Evolutionary conservation across 1,284 basidiomycete species (phyloP).

Genomic region (Singerocomus rubriflavus): DNA sequence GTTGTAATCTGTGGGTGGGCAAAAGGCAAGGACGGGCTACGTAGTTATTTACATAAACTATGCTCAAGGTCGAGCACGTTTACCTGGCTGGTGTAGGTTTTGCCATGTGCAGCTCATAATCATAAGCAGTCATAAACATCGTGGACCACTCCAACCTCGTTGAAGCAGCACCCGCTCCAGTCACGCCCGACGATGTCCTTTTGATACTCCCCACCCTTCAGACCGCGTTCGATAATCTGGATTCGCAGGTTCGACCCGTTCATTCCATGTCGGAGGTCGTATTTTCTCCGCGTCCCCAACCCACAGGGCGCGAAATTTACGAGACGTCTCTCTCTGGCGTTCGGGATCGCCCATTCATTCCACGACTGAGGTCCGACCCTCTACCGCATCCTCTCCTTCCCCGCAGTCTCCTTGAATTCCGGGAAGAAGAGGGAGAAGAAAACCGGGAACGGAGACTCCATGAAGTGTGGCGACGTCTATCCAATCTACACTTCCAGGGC

Average conservation of each 20-base stretch:
- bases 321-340: conserved; percentile 51
- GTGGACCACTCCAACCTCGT: conserved; percentile 17
- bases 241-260: conserved; percentile 21
- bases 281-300: conserved; percentile 21
- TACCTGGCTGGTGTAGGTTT: conserved; percentile 9
- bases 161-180: conserved; percentile 9
- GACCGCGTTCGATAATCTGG: conserved; percentile 16
- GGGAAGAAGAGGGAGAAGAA: conserved; percentile 58
- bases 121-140: conserved; percentile 36
- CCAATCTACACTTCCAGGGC: conserved; percentile 32
- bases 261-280: conserved; percentile 25
- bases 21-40: conserved; percentile 10
- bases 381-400: conserved; percentile 40
- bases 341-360: conserved; percentile 53
- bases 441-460: conserved; percentile 56
- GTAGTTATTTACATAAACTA: conserved; percentile 34
- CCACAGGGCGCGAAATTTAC: conserved; percentile 46
- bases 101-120: conserved; percentile 25
- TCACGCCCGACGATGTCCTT: conserved; percentile 26
- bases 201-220: conserved; percentile 21
- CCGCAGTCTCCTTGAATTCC: conserved; percentile 58
- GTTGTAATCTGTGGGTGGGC: conserved; percentile 17
- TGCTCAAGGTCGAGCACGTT: conserved; percentile 10
- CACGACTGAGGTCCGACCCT: conserved; percentile 55
- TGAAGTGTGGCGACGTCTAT: conserved; percentile 60